Evolutionary conservation across 768 basidiomycete species (phyloP).

Genomic region (Baorangia bicolor): DNA sequence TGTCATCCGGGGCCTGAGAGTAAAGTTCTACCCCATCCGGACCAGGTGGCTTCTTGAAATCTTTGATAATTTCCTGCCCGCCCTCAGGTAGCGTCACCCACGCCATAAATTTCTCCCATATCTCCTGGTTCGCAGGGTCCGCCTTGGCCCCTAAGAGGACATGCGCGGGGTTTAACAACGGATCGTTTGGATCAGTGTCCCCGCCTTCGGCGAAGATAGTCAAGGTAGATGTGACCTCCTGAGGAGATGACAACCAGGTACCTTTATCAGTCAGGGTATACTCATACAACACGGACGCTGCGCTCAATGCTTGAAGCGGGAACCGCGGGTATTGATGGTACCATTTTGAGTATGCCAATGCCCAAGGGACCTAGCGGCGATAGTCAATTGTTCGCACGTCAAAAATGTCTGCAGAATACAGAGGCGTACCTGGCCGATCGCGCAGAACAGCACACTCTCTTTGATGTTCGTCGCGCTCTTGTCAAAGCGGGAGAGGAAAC

Average conservation of each 20-base stretch:
- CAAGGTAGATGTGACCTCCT: constrained; percentile 32
- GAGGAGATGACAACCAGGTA: constrained; percentile 45
- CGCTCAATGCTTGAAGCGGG: constrained; percentile 47
- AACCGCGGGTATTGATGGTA: constrained; percentile 59
- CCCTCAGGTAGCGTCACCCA: constrained; percentile 43
- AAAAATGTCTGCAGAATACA: not conserved
- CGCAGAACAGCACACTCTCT: constrained; percentile 47
- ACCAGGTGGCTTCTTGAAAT: constrained; percentile 33
- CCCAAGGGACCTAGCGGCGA: constrained; percentile 51
- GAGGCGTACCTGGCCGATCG: constrained; percentile 45
- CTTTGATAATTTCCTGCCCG: constrained; percentile 43
- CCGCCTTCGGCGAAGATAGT: constrained; percentile 41
- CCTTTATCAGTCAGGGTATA: constrained; percentile 56
- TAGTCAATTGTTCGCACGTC: not conserved
- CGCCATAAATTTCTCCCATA: constrained; percentile 41
- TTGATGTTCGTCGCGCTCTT: constrained; percentile 62
- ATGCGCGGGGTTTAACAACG: constrained; percentile 49
- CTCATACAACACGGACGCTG: constrained; percentile 46
- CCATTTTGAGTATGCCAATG: constrained; percentile 49
- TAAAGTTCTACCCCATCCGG: constrained; percentile 31
- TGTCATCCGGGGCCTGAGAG: constrained; percentile 26
- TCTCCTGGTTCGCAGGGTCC: constrained; percentile 20
- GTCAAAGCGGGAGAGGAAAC: constrained; percentile 56
- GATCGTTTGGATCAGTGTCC: constrained; percentile 38
- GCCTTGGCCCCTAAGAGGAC: constrained; percentile 39